These are phyloP conservation scores for Penicillium mononematosum DNA, from an alignment of 495 filamentous ascomycete species.

Conservation along the genomic window DNA sequence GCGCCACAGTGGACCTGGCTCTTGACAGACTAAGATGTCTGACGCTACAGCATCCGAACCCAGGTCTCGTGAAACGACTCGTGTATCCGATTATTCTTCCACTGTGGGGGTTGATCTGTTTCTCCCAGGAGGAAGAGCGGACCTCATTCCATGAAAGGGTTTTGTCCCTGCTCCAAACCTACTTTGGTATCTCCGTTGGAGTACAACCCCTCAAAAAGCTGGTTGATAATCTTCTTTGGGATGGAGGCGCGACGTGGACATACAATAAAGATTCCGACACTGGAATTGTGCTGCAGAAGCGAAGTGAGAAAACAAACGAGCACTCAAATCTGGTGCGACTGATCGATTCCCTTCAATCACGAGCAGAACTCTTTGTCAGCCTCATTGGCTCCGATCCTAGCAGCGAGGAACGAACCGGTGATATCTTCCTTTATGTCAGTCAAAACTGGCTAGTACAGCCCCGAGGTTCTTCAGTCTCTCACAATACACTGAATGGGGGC, in stretches of 20 bases:
- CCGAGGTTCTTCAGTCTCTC: neutral
- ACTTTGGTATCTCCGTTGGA: slow-evolving; percentile 49
- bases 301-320: slow-evolving; percentile 13
- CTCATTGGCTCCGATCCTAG: slow-evolving; percentile 52
- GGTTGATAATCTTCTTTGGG: slow-evolving; percentile 51
- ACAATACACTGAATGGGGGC: slow-evolving; percentile 1
- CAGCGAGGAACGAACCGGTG: slow-evolving; percentile 57
- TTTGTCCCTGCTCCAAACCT: slow-evolving; percentile 43
- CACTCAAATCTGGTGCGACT: slow-evolving; percentile 39
- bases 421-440: slow-evolving; percentile 63
- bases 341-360: slow-evolving; percentile 38
- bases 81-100: slow-evolving; percentile 63
- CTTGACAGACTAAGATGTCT: slow-evolving; percentile 59
- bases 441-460: slow-evolving; percentile 56
- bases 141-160: slow-evolving; percentile 31
- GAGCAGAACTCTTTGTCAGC: slow-evolving; percentile 52
- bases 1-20: slow-evolving; percentile 34
- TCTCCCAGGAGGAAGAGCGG: slow-evolving; percentile 39
- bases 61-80: slow-evolving; percentile 68
- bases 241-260: slow-evolving; percentile 51
- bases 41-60: slow-evolving; percentile 66
- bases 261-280: slow-evolving; percentile 35
- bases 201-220: slow-evolving; percentile 45
- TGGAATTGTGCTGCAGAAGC: slow-evolving; percentile 38
- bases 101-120: slow-evolving; percentile 66